Conservation (phyloP, 768 basidiomycete genomes). For the Crassisporium funariophilum region DNA sequence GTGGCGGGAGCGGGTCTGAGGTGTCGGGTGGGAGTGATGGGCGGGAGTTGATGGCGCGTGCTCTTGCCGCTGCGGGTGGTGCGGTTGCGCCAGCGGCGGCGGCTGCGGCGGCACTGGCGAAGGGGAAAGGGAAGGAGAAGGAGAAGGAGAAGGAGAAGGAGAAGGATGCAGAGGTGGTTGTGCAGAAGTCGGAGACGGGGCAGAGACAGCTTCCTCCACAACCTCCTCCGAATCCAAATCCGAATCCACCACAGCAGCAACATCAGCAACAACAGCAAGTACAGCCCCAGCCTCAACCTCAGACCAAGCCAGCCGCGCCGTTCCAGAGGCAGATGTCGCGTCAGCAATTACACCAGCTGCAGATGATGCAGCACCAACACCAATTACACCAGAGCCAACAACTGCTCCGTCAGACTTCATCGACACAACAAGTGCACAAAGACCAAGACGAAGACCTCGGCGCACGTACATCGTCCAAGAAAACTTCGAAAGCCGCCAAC, state of each 20-base stretch:
- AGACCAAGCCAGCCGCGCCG: conserved; percentile 7
- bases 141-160: conserved; percentile 20
- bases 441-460: neutral
- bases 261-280: conserved; percentile 12
- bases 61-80: conserved; percentile 12
- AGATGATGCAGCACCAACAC: conserved; percentile 20
- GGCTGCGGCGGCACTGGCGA: neutral
- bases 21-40: conserved; percentile 20
- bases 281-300: conserved; percentile 6
- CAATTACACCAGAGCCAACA: conserved; percentile 8
- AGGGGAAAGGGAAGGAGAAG: conserved; percentile 14
- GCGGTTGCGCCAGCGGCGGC: neutral
- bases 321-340: conserved; percentile 15
- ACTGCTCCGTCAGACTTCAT: conserved; percentile 4
- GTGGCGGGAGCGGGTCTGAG: conserved; percentile 34
- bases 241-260: conserved; percentile 10
- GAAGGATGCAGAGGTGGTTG: neutral
- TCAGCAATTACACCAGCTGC: conserved; percentile 18
- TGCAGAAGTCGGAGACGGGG: neutral
- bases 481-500: conserved; percentile 8
- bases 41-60: conserved; percentile 1
- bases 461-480: conserved; percentile 5
- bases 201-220: conserved; percentile 2
- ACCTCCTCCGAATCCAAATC: conserved; percentile 8
- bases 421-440: too few species aligned